Evolutionary conservation across 345 rosid species (phyloP).

Genomic region (Pseudoturritis turrita): DNA sequence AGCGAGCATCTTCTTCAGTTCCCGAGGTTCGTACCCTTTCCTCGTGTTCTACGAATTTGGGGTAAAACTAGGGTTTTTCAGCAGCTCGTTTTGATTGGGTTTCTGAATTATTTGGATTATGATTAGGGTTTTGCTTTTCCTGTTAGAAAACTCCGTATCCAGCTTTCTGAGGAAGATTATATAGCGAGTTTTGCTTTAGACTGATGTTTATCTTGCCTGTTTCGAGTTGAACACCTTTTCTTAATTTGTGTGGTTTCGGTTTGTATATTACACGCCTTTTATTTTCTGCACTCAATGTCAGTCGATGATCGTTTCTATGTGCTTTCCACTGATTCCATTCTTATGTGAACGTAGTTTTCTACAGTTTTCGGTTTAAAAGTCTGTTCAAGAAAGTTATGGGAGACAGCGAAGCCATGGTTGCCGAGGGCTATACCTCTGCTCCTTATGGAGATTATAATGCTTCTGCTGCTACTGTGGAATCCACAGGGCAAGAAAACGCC

Average conservation of each 20-base stretch:
- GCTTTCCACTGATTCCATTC: conserved; percentile 1
- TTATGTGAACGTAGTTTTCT: background rate
- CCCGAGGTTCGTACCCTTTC: conserved; percentile 5
- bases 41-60: background rate
- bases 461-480: conserved; percentile 30
- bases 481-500: conserved; percentile 27
- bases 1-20: conserved; percentile 15
- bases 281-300: background rate
- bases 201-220: background rate
- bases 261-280: background rate
- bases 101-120: background rate
- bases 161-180: background rate
- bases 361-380: conserved; percentile 29
- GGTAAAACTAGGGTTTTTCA: conserved; percentile 16
- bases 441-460: conserved; percentile 32
- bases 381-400: conserved; percentile 43
- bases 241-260: background rate
- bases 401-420: conserved; percentile 56
- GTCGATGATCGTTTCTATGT: background rate
- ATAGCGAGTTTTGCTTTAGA: background rate
- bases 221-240: background rate
- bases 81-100: background rate
- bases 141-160: background rate
- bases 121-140: background rate
- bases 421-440: conserved; percentile 41